Evolutionary conservation across 768 basidiomycete species (phyloP), one percentile per base, ranked within the genome.

Genomic region (Mrakia blollopis): DNA sequence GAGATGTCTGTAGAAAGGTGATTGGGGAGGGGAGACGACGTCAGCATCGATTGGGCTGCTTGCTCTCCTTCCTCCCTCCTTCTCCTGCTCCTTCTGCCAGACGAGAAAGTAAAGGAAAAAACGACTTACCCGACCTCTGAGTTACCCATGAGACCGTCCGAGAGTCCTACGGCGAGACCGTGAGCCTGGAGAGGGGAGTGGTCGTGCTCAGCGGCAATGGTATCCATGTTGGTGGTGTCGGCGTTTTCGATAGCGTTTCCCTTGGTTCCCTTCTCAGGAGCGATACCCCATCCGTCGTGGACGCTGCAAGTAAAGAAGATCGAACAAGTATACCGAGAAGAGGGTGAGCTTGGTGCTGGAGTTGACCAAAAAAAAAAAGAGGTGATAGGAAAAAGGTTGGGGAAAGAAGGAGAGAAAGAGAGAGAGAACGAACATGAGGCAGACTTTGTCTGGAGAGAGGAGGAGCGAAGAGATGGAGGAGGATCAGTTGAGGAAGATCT

Each of bases 131-230:
- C 95, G 79, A 97, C 94, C 85, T 98, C 94, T 3, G 94, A 96
- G 85, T 98, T 96, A 23, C 94, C 95, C 95, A 98, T 98, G 73
- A 97, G 88, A 0, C 94, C 95, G 62, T 97, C 95, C 80, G 87
- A 92, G 74, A 98, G 86, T 0, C 94, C 94, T 8, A 97, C 95
- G 9, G 94, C 91, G n/a, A 92, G 87, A 16, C 94, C 94, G 79
- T 94, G 93, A 2, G 95, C 95, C 23, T 88, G 85, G 28, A 98
- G 87, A 21, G 87, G 87, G 68, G 91, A 88, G 80, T 89, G 88
- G 78, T 89, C 88, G 83, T 95, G 88, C 7, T 90, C 87, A 81
- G 91, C 87, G 7, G 90, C 89, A 81, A 98, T 91, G 61, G 86
- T 87, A 83, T 95, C 92, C 95, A 98, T 97, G 85, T 91, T 89